These are phyloP conservation scores for Tuctoria greenei DNA, from an alignment of 176 grass and related monocot genomes.

Conservation along the genomic window DNA sequence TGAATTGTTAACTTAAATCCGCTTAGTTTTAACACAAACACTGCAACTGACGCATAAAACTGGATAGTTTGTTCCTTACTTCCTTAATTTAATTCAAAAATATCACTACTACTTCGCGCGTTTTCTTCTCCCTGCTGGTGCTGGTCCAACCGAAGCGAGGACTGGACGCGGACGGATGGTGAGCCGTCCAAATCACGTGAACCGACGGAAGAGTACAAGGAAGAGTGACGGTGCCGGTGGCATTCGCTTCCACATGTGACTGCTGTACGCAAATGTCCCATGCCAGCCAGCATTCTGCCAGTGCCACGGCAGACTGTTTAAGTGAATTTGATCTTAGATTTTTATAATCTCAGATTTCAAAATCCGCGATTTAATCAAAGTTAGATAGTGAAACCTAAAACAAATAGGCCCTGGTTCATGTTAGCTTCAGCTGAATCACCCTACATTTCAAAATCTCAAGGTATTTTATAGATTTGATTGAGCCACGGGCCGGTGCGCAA, in stretches of 20 bases:
- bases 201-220: neutral
- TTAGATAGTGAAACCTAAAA: too few relatives aligned
- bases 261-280: neutral
- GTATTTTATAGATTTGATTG: neutral
- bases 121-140: too few relatives aligned
- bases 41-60: too few relatives aligned
- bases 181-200: conserved; percentile 53
- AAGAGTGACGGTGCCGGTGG: neutral
- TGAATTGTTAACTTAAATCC: neutral
- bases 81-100: too few relatives aligned
- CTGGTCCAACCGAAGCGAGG: neutral
- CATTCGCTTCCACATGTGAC: neutral
- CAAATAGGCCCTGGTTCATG: too few relatives aligned
- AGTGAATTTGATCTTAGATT: too few relatives aligned
- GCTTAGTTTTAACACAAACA: neutral
- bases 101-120: too few relatives aligned
- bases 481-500: neutral
- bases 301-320: neutral
- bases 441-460: too few relatives aligned
- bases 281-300: neutral
- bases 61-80: too few relatives aligned
- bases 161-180: neutral
- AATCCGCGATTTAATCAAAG: too few relatives aligned
- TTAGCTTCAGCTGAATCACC: too few relatives aligned
- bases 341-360: too few relatives aligned